Evolutionary conservation across 768 basidiomycete genomes (phyloP), one percentile per base, ranked within the genome.

Genomic region (Lyophyllum atratum): DNA sequence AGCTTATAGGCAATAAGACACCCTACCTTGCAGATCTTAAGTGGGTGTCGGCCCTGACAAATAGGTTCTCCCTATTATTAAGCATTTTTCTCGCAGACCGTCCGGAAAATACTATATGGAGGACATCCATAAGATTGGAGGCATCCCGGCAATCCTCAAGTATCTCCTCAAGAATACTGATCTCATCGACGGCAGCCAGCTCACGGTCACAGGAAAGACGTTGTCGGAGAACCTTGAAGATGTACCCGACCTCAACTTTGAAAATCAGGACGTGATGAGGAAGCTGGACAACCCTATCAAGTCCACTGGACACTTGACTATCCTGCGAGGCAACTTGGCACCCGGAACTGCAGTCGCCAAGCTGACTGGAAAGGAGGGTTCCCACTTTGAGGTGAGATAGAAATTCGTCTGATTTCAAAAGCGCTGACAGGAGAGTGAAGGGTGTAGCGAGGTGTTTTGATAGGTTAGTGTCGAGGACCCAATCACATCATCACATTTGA

Each of bases 121-220:
- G 71, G 93, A 95, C 64, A 80, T 95, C 45, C 93, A 95, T 76
- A 84, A 80, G 59, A 85, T 89, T 56, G 93, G 93, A 26, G 93
- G 93, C 55, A 83, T 93, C 52, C 93, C 93, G 0, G 90, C 90
- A 1, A 80, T 94, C 50, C 71, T 94, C 57, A 94, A 93, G 72
- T 93, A 93, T 69, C 80, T 94, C 40, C 74, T 93, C 47, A 87
- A 89, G 62, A 76, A 90, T 67, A 89, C 89, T 11, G 77, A 88
- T 68, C 75, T 94, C 57, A 88, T 94, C 59, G 89, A 93, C 68
- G 91, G 92, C 37, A 82, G 77, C 58, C 89, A 90, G 64, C 74
- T 94, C 70, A 98, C 95, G 33, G 90, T 96, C 40, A 97, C 94
- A 12, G 95, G 95, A 51, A 92, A 87, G 74, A 95, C 93, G 2